Evolutionary conservation across 2,329 filamentous ascomycete genomes (phyloP).

Genomic region (Apiospora hydei): DNA sequence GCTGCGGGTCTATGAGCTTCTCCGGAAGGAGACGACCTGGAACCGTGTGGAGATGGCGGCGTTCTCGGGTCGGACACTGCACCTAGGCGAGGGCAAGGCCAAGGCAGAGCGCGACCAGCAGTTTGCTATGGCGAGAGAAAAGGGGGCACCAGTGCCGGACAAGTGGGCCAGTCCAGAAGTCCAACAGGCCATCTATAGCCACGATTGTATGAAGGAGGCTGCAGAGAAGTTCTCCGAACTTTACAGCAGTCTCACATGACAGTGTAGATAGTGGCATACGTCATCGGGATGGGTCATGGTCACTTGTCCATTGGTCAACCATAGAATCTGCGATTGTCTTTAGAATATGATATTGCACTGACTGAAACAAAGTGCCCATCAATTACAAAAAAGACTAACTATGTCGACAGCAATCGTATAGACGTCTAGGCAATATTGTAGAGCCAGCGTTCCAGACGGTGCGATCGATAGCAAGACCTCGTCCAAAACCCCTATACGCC

Average conservation of each 20-base stretch:
- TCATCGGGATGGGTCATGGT: not conserved
- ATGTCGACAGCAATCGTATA: not conserved
- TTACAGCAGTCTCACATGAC: constrained; percentile 42
- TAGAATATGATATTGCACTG: not conserved
- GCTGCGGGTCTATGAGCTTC: constrained; percentile 61
- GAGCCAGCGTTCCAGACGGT: constrained; percentile 7
- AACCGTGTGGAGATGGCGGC: constrained; percentile 62
- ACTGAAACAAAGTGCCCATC: not conserved
- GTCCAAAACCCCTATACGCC: constrained; percentile 4
- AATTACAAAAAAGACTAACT: constrained; percentile 4
- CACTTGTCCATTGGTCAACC: not conserved
- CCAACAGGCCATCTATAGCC: constrained; percentile 70
- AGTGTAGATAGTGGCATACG: not conserved
- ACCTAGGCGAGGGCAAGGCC: constrained; percentile 64
- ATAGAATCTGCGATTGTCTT: not conserved
- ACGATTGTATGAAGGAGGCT: constrained; percentile 66
- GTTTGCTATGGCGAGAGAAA: constrained; percentile 59
- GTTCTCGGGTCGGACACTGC: constrained; percentile 59
- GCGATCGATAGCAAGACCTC: not conserved
- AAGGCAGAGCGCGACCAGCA: constrained; percentile 65
- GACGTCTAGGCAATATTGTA: not conserved
- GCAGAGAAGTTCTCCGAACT: constrained; percentile 59
- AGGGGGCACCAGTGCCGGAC: constrained; percentile 62
- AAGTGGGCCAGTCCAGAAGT: constrained; percentile 77
- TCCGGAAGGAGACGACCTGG: constrained; percentile 63